Evolutionary conservation across 305 asterid species (phyloP).

Genomic region (Solanum aculeatissimum): DNA sequence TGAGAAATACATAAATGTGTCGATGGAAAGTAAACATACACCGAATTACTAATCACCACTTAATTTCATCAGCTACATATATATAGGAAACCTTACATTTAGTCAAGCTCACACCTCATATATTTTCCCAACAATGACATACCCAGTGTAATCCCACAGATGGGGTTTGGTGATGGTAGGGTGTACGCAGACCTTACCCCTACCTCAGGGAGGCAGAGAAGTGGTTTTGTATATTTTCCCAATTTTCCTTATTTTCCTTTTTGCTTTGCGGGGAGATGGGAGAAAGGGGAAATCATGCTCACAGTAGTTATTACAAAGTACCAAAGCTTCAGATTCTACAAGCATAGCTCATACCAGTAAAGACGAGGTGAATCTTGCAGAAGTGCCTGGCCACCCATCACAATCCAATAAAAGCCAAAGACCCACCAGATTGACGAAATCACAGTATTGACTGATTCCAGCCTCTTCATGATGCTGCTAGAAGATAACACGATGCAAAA

Average conservation of each 20-base stretch:
- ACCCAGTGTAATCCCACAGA: neutral
- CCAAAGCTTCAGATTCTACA: neutral
- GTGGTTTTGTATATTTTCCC: neutral
- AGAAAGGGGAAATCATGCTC: neutral
- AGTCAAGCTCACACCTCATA: neutral
- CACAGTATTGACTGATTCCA: constrained; percentile 58
- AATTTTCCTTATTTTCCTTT: neutral
- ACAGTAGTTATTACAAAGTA: neutral
- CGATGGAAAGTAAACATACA: neutral
- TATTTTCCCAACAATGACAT: neutral
- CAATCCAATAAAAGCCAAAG: constrained; percentile 76
- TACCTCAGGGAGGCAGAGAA: neutral
- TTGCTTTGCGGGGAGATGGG: neutral
- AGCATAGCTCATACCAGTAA: constrained; percentile 47
- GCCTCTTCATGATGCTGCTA: constrained; percentile 53
- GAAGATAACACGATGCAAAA: neutral
- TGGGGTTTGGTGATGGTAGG: neutral
- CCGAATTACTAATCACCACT: neutral
- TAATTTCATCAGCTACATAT: neutral
- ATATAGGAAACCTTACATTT: neutral
- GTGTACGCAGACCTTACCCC: neutral
- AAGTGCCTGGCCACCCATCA: constrained; percentile 67
- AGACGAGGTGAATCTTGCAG: constrained; percentile 76
- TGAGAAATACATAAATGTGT: neutral
- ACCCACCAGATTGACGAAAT: constrained; percentile 85